Evolutionary conservation across 1,284 basidiomycete genomes (phyloP), one percentile per base, ranked within the genome.

Genomic region (Cutaneotrichosporon sp.): DNA sequence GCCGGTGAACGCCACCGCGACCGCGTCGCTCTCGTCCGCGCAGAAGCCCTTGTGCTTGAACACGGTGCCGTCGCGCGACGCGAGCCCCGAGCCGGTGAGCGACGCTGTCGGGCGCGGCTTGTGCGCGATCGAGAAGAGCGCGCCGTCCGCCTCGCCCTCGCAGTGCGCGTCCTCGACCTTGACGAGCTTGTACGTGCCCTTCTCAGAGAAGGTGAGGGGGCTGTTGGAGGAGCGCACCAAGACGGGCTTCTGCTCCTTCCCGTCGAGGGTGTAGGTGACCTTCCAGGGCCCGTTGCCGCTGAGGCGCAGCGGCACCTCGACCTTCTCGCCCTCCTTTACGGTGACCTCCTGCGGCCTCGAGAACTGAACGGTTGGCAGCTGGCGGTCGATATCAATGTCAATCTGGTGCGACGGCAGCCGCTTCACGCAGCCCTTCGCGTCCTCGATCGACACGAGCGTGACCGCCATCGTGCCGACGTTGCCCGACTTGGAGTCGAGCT

Each of bases 241-340:
- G 34, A 83, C 77, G 4, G 82, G 69, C 27, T 79, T 73, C 47
- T 83, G 82, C 2, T 83, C 81, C n/a, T 82, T 80, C 51, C 84
- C 85, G 36, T 80, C 76, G 43, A 82, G 83, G 34, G 84, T 84
- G 79, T 95, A 97, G 65, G 85, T 86, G 58, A 98, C 78, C 24
- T 81, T 82, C 95, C 93, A 97, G 4, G 93, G 91, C 89, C 87
- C 87, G 75, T 93, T 89, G 13, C 93, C 94, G 36, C 91, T 93
- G 53, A 97, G 81, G 36, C 92, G 85, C 60, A 95, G 79, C 20
- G 92, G 91, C 8, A 95, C 82, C 25, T 81, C 84, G 0, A 87
- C 88, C 46, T 81, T 80, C 63, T 91, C 87, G 47, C 89, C 86
- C 69, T 95, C 89, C n/a, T 92, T 83, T 45, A 94, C 84, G 4